Base-by-base conservation (phyloP, 2,329 filamentous ascomycete species). In the Tympanopsis confertula region DNA sequence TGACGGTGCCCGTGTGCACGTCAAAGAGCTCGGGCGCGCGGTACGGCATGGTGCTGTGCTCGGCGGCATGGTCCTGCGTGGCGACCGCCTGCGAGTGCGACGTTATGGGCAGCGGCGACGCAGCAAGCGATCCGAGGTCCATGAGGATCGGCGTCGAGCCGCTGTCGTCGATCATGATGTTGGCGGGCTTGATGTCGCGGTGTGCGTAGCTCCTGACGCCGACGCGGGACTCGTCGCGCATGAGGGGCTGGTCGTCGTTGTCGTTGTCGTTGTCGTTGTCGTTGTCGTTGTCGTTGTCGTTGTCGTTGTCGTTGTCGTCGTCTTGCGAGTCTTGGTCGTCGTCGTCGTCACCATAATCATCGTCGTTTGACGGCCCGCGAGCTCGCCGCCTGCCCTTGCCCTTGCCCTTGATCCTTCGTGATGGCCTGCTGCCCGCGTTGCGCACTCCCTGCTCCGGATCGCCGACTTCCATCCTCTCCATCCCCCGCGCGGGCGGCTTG, bases 31-130 rank as follows among this genome's bases (percentile, higher is more conserved):
- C 78, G 1, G 78, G 78, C 0, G 78, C 78, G 19, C 78, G 75
- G 53, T 82, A 82, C 0, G 78, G 77, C 76, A 82, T 82, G 10
- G 78, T 82, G 37, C 68, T 74, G 56, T 81, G 77, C 49, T 82
- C 78, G n/a, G 77, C 78, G 13, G 78, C 78, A 19, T 70, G 73
- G 49, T 82, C 78, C 56, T 82, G 78, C 18, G 82, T 71, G 36
- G 76, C 74, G 36, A 82, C 61, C 5, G 78, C 78, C 38, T 79
- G 65, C 2, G 74, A 77, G 38, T 78, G 71, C 19, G 74, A 80
- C 5, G 78, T 82, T 42, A 82, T 78, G 3, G 74, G 70, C 24
- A 73, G 79, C 1, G 78, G 78, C 3, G 71, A 72, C 5, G 78
- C 75, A 3, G 74, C 69, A n/a, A 82, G 58, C 22, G 75, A 81